These are phyloP conservation scores for Globisporangium nunn DNA, from an alignment of 352 stramenopile species.

Conservation along the genomic window DNA sequence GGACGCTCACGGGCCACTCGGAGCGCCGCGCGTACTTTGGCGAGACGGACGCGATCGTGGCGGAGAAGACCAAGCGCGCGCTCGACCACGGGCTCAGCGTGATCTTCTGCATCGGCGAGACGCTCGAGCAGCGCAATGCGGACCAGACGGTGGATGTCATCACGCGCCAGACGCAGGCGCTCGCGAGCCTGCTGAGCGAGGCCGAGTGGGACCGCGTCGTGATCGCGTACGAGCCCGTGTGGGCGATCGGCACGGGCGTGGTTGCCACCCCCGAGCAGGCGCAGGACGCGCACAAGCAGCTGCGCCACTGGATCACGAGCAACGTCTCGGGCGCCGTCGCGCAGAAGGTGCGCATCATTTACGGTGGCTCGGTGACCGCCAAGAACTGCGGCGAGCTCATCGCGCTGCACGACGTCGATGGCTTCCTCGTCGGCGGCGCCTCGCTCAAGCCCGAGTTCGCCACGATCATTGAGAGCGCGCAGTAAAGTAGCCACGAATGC, in stretches of 20 bases:
- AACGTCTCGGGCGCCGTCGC: slow-evolving; percentile 37
- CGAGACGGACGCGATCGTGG: slow-evolving; percentile 79
- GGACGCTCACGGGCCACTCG: slow-evolving; percentile 89
- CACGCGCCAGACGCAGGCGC: slow-evolving; percentile 92
- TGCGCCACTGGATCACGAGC: slow-evolving; percentile 29
- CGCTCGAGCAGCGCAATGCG: slow-evolving; percentile 83
- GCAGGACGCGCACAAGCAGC: slow-evolving; percentile 65
- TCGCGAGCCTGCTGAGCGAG: slow-evolving; percentile 68
- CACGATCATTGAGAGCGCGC: slow-evolving; percentile 32
- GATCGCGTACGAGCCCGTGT: slow-evolving; percentile 91
- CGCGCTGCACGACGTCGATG: slow-evolving; percentile 71
- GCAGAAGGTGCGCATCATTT: slow-evolving; percentile 44
- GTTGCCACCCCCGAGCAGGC: slow-evolving; percentile 86
- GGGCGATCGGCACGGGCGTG: slow-evolving; percentile 89
- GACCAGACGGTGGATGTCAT: slow-evolving; percentile 90
- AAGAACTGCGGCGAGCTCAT: slow-evolving; percentile 63
- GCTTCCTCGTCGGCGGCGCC: slow-evolving; percentile 92
- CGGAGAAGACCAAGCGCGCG: slow-evolving; percentile 69
- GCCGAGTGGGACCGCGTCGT: slow-evolving; percentile 53
- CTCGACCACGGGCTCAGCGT: slow-evolving; percentile 68
- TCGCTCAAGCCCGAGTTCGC: slow-evolving; percentile 92
- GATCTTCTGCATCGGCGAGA: slow-evolving; percentile 98
- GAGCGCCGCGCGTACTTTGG: slow-evolving; percentile 90
- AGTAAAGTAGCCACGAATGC: slow-evolving; percentile 5
- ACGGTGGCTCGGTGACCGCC: slow-evolving; percentile 67